A percentile compares a stretch with the other conserved stretches of the same genome.
Evolutionary conservation across 257 asterid species (phyloP).

Genomic region (Scutellaria barbata): DNA sequence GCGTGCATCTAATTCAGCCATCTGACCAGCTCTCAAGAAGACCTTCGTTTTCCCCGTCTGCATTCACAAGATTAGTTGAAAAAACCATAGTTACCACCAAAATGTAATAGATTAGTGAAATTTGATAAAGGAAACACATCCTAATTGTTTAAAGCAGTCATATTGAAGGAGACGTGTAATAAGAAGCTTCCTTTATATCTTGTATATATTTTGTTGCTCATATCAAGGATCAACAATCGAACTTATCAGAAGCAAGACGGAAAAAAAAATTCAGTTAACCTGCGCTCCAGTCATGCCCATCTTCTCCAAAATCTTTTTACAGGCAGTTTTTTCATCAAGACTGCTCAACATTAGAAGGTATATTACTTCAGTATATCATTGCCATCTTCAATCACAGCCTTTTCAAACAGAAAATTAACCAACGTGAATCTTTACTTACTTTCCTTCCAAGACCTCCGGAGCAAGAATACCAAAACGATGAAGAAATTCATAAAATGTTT

Average conservation of each 20-base stretch:
- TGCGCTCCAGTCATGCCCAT: slow-evolving; percentile 83
- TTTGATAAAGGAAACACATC: not conserved
- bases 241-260: not conserved
- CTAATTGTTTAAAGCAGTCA: slow-evolving; percentile 13
- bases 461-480: slow-evolving; percentile 90
- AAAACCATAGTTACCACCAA: not conserved
- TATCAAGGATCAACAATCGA: not conserved
- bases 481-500: slow-evolving; percentile 88
- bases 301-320: slow-evolving; percentile 84
- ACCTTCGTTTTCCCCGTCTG: slow-evolving; percentile 95
- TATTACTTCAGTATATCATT: slow-evolving; percentile 33
- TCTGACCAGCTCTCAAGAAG: slow-evolving; percentile 94
- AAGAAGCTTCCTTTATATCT: slow-evolving; percentile 8
- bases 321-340: slow-evolving; percentile 71
- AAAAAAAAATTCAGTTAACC: slow-evolving; percentile 52
- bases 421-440: slow-evolving; percentile 64
- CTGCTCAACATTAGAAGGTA: slow-evolving; percentile 47
- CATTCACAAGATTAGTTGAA: slow-evolving; percentile 31
- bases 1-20: slow-evolving; percentile 96
- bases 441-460: slow-evolving; percentile 80
- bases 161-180: not conserved
- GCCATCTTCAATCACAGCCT: slow-evolving; percentile 16
- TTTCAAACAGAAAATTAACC: slow-evolving; percentile 36
- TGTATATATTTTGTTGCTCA: not conserved
- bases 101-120: slow-evolving; percentile 1